Base-by-base conservation (phyloP, 2,329 filamentous ascomycete genomes). In the Colletotrichum sp. region DNA sequence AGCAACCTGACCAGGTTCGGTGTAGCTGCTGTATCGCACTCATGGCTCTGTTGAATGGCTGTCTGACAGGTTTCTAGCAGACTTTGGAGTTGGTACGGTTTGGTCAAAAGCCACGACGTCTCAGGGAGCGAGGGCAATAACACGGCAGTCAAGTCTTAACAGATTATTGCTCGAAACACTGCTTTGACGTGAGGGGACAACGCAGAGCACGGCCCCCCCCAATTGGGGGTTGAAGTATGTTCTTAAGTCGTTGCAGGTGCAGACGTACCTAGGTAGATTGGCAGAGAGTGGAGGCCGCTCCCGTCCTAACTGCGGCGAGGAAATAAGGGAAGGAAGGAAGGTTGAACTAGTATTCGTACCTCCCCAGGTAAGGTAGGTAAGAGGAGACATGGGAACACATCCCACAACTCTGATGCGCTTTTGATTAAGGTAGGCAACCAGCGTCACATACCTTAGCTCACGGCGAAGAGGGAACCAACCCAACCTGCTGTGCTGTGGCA, bases 121-220 rank as follows among this genome's bases (percentile, higher is more conserved):
- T 26, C 30, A 36, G 44, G 59, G 26, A 28, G 26, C 16, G 28
- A 18, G 24, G n/a, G n/a, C 34, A 32, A 28, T 32, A 26, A 28
- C 21, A 64, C 34, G 21, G 18, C 32, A n/a, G 13, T 30, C 24
- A 39, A 72, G 26, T 72, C 26, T 49, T 64, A 18, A 68, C 28
- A 36, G 57, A 73, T 36, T 36, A 16, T 39, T 74, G 65, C 71
- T 74, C 74, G 74, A 76, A 76, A 76, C 74, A 64, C 57, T 74
- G 74, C 74, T 65, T 73, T 71, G 70, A 65, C 59, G 49, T 76
- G 70, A 76, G 71, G 74, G 71, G 71, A 63, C 30, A 10, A 72
- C 70, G 39, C 57, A 39, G 55, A 76, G 73, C 73, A 73, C 73
- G 73, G 57, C 8, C 73, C 69, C 44, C 44, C 57, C 26, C 49